phyloP scores from a whole-genome alignment of 2,329 filamentous ascomycete species.

The Zymoseptoria tritici region DNA sequence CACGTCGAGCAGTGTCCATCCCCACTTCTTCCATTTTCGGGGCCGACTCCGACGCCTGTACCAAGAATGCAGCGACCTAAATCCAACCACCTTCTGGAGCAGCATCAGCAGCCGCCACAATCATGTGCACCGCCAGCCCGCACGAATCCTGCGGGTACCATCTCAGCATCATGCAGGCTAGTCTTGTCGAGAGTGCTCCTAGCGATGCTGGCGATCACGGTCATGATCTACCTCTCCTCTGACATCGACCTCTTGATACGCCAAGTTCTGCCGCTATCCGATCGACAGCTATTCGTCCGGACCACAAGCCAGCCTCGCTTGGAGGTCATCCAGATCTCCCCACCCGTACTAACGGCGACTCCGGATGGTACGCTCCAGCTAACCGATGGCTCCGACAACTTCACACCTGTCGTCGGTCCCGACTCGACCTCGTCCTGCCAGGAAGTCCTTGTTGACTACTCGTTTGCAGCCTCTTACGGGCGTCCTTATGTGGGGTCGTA shows the following conservation, averaged over 20 bases:
- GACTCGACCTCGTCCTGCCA: slow-evolving; percentile 37
- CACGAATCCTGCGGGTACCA: background rate
- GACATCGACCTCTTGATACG: background rate
- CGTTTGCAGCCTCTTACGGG: slow-evolving; percentile 68
- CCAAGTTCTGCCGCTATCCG: background rate
- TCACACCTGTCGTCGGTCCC: slow-evolving; percentile 21
- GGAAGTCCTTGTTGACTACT: slow-evolving; percentile 59
- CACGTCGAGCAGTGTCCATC: background rate
- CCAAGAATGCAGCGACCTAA: background rate
- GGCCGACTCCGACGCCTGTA: background rate
- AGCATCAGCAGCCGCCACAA: background rate
- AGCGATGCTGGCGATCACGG: slow-evolving; percentile 5
- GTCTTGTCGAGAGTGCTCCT: slow-evolving; percentile 1
- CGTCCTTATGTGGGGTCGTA: slow-evolving; percentile 59
- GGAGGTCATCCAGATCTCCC: slow-evolving; percentile 62
- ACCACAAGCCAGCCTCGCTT: slow-evolving; percentile 33
- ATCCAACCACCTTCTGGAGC: background rate
- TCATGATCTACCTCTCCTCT: slow-evolving; percentile 5
- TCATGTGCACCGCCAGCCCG: background rate
- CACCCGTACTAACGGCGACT: slow-evolving; percentile 52
- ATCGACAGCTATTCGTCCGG: slow-evolving; percentile 8
- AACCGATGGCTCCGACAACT: slow-evolving; percentile 29
- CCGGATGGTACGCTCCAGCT: slow-evolving; percentile 30
- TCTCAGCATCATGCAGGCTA: background rate
- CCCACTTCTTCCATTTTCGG: background rate